phyloP scores from a whole-genome alignment of 495 filamentous ascomycete species.

The Gamarada debralockiae region DNA sequence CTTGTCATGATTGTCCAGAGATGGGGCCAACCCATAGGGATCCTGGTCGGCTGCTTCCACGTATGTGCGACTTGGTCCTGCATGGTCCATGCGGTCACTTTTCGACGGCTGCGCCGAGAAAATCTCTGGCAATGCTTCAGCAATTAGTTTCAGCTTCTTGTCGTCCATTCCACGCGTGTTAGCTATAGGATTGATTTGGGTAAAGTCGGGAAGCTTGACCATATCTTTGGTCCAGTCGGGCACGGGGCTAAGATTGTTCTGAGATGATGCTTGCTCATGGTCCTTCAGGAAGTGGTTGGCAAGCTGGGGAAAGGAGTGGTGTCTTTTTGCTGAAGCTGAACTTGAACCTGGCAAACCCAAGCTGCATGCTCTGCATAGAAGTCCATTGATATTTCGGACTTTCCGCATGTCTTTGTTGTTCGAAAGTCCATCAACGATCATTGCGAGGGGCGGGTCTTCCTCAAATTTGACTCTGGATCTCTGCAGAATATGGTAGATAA shows the following conservation, averaged over 20 bases:
- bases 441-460: slow-evolving; percentile 49
- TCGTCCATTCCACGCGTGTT: slow-evolving; percentile 51
- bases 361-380: slow-evolving; percentile 60
- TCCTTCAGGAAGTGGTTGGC: slow-evolving; percentile 63
- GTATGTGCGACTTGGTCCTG: slow-evolving; percentile 3
- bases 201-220: slow-evolving; percentile 59
- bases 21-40: slow-evolving; percentile 19
- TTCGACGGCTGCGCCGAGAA: slow-evolving; percentile 1
- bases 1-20: slow-evolving; percentile 22
- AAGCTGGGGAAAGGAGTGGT: slow-evolving; percentile 57
- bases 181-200: slow-evolving; percentile 42
- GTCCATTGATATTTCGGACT: slow-evolving; percentile 60
- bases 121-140: slow-evolving; percentile 50
- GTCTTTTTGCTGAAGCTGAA: slow-evolving; percentile 35
- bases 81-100: neutral
- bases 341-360: slow-evolving; percentile 29
- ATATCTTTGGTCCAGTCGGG: slow-evolving; percentile 67
- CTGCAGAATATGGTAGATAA: slow-evolving; percentile 56
- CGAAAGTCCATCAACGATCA: slow-evolving; percentile 65
- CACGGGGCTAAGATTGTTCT: slow-evolving; percentile 22
- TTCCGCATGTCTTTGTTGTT: slow-evolving; percentile 61
- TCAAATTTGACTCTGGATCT: slow-evolving; percentile 51
- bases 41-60: neutral
- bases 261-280: slow-evolving; percentile 41
- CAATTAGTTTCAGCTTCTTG: slow-evolving; percentile 49